Evolutionary conservation across 2,329 filamentous ascomycete genomes (phyloP).

Genomic region (Beauveria pseudobassiana): DNA sequence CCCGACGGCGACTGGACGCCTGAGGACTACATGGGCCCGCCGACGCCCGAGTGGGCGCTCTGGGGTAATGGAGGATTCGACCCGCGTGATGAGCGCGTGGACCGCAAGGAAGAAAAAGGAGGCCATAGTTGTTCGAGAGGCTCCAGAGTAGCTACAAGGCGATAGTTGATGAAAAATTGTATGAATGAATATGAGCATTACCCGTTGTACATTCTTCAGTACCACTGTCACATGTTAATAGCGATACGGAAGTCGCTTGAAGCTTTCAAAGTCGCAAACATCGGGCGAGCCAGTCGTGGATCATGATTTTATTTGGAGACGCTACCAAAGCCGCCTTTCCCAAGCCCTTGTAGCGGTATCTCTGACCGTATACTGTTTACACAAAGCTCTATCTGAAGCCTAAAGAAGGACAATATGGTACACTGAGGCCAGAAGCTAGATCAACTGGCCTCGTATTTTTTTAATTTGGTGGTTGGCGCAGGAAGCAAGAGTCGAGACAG

Average conservation of each 20-base stretch:
- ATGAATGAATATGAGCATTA: not conserved
- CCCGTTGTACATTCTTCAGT: not conserved
- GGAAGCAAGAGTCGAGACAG: not conserved
- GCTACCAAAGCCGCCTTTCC: conserved; percentile 25
- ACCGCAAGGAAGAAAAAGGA: conserved; percentile 68
- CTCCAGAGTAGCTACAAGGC: conserved; percentile 15
- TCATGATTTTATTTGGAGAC: conserved; percentile 22
- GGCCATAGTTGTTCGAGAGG: conserved; percentile 25
- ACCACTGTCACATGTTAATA: not conserved
- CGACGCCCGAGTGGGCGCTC: conserved; percentile 87
- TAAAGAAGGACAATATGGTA: conserved; percentile 34
- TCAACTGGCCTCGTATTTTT: conserved; percentile 4
- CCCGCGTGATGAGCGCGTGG: conserved; percentile 78
- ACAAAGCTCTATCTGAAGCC: conserved; percentile 32
- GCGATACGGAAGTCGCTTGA: not conserved
- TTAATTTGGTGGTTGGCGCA: not conserved
- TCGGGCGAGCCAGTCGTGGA: conserved; percentile 10
- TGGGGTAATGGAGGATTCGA: conserved; percentile 96
- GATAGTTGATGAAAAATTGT: not conserved
- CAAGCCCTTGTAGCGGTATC: conserved; percentile 22
- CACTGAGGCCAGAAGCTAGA: conserved; percentile 22
- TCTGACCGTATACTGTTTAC: conserved; percentile 33
- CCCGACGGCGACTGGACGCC: conserved; percentile 66
- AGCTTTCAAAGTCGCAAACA: no score
- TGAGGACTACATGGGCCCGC: conserved; percentile 80